These are phyloP conservation scores for Syzygium grande DNA, from an alignment of 345 rosid species.

Conservation along the genomic window DNA sequence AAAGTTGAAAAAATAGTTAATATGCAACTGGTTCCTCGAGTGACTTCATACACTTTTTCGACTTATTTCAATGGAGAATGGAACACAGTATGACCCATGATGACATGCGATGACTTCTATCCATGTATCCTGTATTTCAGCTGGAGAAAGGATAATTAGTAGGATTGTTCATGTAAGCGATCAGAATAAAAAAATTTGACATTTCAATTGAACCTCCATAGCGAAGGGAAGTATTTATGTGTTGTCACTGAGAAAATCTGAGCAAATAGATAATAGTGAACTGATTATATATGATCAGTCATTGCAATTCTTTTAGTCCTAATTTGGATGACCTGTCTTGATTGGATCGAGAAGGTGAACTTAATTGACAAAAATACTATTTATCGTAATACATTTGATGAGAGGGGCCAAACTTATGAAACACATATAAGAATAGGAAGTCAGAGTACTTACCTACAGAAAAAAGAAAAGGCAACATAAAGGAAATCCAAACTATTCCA, in stretches of 20 bases:
- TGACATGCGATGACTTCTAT: neutral
- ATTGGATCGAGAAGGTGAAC: neutral
- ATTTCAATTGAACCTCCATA: neutral
- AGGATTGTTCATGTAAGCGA: neutral
- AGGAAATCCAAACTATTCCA: neutral
- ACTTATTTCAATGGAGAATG: neutral
- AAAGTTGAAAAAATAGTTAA: neutral
- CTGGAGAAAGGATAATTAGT: neutral
- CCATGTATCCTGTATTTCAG: neutral
- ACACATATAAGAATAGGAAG: neutral
- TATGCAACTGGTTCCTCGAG: neutral
- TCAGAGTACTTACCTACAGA: neutral
- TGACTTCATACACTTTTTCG: neutral
- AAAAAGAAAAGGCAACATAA: neutral
- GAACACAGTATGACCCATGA: neutral
- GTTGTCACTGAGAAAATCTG: neutral
- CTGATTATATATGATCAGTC: neutral
- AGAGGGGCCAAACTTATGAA: neutral
- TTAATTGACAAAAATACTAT: neutral
- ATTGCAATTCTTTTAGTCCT: neutral
- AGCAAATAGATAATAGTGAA: neutral
- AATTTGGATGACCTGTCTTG: neutral
- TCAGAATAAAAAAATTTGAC: accelerated
- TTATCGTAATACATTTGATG: neutral
- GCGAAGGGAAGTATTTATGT: neutral